Base-by-base conservation (phyloP, 805 yeast species). In the Pichia nanzhaoensis region DNA sequence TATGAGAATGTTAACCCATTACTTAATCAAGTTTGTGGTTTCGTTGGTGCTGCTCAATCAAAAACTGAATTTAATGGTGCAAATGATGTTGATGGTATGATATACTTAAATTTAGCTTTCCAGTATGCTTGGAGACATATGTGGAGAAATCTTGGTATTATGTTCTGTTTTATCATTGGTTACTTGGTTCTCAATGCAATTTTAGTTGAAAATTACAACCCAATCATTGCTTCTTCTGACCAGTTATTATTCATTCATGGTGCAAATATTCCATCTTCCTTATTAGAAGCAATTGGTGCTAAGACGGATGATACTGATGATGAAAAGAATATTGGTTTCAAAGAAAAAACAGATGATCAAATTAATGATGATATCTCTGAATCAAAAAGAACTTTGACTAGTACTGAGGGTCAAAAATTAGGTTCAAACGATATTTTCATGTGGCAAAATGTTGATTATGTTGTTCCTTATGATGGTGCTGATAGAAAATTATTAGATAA, bases 81-180 rank as follows among this genome's bases (percentile, higher is more conserved):
- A 10, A 48, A 57, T 17, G 57, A 59, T 45, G 84, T 80, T 33
- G 58, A 60, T 49, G 87, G 86, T 59, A 76, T 73, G 46, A 57
- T 59, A 18, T 80, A 77, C 54, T 45, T 79, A 17, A 49, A 50
- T 4, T 55, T 55, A 4, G 60, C 78, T 9, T 86, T 62, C 61
- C 56, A 61, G 34, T 87, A 81, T 67, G 57, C 57, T 20, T 77
- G 71, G 55, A 51, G 61, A 20, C 86, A 87, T 61, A 71, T 75
- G 41, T 87, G 95, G 95, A 78, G 95, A 68, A 84, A 87, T 60
- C 70, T 82, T 44, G 95, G 80, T 49, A 71, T 75, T 45, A 45
- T 68, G 46, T 47, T 73, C 53, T 73, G 59, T 7, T 73, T 68
- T 53, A 59, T 67, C 32, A 31, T 72, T 14, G 69, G 73, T 50